Percentiles rank a stretch among this genome's conserved stretches.
Evolutionary conservation across 208 protist genomes (phyloP).

Genomic region (Herpetomonas samuelpessoai): DNA sequence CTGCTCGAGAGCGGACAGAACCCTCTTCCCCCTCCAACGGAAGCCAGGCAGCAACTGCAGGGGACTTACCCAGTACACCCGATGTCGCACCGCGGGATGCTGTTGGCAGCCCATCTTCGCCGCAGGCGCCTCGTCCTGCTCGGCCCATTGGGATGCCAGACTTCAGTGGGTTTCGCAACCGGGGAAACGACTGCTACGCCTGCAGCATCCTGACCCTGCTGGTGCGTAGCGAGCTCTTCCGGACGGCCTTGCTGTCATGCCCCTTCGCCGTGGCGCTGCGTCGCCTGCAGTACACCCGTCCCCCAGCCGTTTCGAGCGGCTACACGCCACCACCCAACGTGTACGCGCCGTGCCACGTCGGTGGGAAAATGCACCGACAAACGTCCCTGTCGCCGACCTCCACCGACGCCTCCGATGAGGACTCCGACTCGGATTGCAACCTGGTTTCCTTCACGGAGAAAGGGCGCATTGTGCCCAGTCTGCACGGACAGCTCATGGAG

Average conservation of each 20-base stretch:
- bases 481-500: conserved; percentile 1
- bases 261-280: conserved; percentile 17
- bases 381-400: neutral
- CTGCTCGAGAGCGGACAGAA: too few relatives aligned
- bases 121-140: neutral
- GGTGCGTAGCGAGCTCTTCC: conserved; percentile 59
- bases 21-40: too few relatives aligned
- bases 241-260: conserved; percentile 25
- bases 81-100: too few relatives aligned
- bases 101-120: too few relatives aligned
- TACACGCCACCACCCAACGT: conserved; percentile 16
- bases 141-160: conserved; percentile 18
- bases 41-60: too few relatives aligned
- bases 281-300: neutral
- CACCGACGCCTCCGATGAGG: neutral
- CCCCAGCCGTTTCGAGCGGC: neutral
- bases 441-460: neutral
- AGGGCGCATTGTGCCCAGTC: neutral
- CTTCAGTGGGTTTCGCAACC: conserved; percentile 75
- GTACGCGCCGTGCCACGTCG: conserved; percentile 1
- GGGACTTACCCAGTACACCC: too few relatives aligned
- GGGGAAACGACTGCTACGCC: conserved; percentile 80
- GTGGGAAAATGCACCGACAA: neutral
- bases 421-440: neutral
- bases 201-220: conserved; percentile 79